Base-by-base conservation (phyloP, 129 eudicot species). In the Chrysanthemum makinoi region DNA sequence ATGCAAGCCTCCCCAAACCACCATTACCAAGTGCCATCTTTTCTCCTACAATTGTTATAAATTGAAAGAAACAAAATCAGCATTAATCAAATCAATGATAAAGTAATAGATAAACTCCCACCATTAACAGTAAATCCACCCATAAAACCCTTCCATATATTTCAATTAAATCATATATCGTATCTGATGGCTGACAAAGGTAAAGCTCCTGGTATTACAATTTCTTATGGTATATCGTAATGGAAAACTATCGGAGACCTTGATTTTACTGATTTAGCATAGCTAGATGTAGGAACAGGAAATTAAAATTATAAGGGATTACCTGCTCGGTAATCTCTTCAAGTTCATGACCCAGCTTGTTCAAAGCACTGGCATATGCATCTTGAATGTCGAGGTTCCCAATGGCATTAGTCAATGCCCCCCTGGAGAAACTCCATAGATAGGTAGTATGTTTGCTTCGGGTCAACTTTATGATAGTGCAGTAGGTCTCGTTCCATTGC, bases 391-490 rank as follows among this genome's bases (percentile, higher is more conserved):
- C 86, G 76, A 95, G 83, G 75, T 95, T 95, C 53, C 99, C 99
- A 61, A 95, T 87, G 55, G 97, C 99, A 80, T 95, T 95, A 56
- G 95, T 90, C 89, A 95, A 81, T 58, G 99, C 99, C 59, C 99
- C 99, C 99, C 85, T 95, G 99, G 61, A 95, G 91, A 80, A 90
- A 95, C 82, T 95, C 99, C 99, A 95, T 95, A 66, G 99, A 95
- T 54, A 95, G 54, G 72, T 95, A 95, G 91, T 95, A 95, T 76
- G 99, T 95, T 74, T 95, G 99, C 85, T 95, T 95, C 10, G 97
- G 97, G 80, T 95, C 94, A 52, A 75, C 86, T 72, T 86, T 84
- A 88, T 95, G 96, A 82, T 82, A 95, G 57, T 90, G 96, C 76
- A 78, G 74, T 95, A 95, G 19, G 99, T 95, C 76, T 95, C 97